phyloP scores from a whole-genome alignment of 202 grass and related monocot genomes.

The Alloteropsis angusta region DNA sequence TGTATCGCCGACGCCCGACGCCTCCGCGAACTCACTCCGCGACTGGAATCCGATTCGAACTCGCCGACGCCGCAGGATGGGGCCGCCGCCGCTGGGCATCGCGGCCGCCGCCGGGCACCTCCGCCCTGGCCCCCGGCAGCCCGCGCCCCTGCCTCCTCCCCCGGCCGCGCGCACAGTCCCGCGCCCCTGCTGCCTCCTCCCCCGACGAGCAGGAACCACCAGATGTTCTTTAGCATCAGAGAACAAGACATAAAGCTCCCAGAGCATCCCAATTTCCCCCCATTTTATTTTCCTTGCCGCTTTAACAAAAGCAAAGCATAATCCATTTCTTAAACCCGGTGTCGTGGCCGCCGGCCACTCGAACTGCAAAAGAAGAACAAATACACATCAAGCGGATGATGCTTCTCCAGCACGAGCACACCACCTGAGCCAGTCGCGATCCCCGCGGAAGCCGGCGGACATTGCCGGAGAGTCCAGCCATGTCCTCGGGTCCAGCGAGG shows the following conservation, averaged over 20 bases:
- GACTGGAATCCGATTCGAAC: too few species aligned
- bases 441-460: background rate
- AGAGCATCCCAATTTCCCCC: slow-evolving; percentile 25
- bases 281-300: slow-evolving; percentile 25
- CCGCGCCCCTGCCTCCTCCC: too few species aligned
- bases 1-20: too few species aligned
- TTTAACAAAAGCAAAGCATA: slow-evolving; percentile 63
- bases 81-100: too few species aligned
- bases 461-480: slow-evolving; percentile 4
- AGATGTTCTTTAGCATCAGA: slow-evolving; percentile 42
- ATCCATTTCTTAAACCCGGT: slow-evolving; percentile 24
- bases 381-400: background rate
- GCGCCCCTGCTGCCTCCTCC: too few species aligned
- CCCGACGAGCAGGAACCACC: too few species aligned
- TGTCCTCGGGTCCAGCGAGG: slow-evolving; percentile 20
- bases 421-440: background rate
- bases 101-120: too few species aligned
- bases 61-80: too few species aligned
- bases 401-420: background rate
- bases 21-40: too few species aligned
- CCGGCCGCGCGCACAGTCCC: too few species aligned
- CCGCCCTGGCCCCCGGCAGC: too few species aligned
- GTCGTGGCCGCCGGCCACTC: background rate
- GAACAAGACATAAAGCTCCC: slow-evolving; percentile 25
- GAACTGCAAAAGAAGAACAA: slow-evolving; percentile 13